Evolutionary conservation across 1,284 basidiomycete species (phyloP).

Genomic region (Trametes polyzona): DNA sequence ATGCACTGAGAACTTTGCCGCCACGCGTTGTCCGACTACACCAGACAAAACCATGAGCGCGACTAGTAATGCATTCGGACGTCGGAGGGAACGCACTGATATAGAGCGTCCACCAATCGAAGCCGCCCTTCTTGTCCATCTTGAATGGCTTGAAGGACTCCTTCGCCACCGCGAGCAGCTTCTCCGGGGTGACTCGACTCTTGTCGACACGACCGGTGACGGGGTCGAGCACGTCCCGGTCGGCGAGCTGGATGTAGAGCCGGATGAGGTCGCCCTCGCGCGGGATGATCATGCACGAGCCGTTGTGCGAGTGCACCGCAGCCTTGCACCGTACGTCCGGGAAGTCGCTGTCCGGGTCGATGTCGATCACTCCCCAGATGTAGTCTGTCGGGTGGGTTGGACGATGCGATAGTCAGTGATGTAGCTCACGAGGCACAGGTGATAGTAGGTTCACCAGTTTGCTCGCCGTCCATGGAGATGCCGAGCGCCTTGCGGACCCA

Average conservation of each 20-base stretch:
- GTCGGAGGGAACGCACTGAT: constrained; percentile 54
- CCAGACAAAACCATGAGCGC: neutral
- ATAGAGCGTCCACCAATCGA: constrained; percentile 86
- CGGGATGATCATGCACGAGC: constrained; percentile 74
- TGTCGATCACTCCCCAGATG: constrained; percentile 82
- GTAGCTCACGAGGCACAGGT: neutral
- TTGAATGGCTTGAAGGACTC: constrained; percentile 72
- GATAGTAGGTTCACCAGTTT: constrained; percentile 48
- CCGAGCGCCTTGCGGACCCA: constrained; percentile 77
- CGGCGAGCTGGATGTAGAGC: constrained; percentile 77
- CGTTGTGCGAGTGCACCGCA: constrained; percentile 61
- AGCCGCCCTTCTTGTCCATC: constrained; percentile 54
- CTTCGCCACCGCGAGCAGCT: constrained; percentile 67
- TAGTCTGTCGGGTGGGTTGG: constrained; percentile 50
- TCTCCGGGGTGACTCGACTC: constrained; percentile 58
- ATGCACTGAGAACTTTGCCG: constrained; percentile 64
- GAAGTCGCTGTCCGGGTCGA: constrained; percentile 73
- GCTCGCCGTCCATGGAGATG: constrained; percentile 79
- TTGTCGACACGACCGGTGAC: constrained; percentile 65
- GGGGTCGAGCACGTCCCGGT: constrained; percentile 51
- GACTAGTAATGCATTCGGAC: too few relatives aligned
- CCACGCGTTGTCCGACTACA: constrained; percentile 75
- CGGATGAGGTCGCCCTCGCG: constrained; percentile 74
- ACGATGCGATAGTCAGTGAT: neutral
- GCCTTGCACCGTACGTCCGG: constrained; percentile 79